Evolutionary conservation across 192 early-diverging fungal genomes (phyloP).

Genomic region (Backusella parvicylindrica): DNA sequence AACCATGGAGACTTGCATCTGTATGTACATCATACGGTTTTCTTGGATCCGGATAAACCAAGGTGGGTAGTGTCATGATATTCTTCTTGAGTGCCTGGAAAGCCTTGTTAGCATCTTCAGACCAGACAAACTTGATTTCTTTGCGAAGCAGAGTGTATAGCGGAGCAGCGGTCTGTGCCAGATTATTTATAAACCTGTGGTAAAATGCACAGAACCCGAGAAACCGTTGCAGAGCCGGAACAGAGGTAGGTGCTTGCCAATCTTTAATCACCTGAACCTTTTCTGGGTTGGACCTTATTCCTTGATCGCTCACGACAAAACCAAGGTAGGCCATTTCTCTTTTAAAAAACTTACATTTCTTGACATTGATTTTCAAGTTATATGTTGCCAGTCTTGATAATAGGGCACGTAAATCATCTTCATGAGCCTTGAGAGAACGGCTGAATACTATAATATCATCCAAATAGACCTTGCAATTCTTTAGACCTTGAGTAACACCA

Average conservation of each 20-base stretch:
- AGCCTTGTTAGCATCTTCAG: not conserved
- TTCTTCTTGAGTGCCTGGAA: not conserved
- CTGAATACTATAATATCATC: conserved; percentile 40
- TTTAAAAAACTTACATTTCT: too few relatives aligned
- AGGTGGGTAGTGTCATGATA: not conserved
- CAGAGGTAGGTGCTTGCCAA: not conserved
- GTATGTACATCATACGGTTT: not conserved
- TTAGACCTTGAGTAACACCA: not conserved
- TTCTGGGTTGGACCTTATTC: too few relatives aligned
- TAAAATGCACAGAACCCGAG: conserved; percentile 3
- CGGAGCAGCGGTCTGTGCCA: not conserved
- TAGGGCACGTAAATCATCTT: not conserved
- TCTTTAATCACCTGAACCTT: too few relatives aligned
- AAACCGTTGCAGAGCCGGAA: not conserved
- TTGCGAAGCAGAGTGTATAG: not conserved
- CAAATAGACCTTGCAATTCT: conserved; percentile 29
- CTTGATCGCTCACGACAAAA: too few relatives aligned
- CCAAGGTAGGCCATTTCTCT: too few relatives aligned
- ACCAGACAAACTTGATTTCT: not conserved
- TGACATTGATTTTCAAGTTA: too few relatives aligned
- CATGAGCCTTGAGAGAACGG: conserved; percentile 19
- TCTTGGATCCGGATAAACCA: not conserved
- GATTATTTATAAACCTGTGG: conserved; percentile 9
- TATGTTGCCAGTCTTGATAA: not conserved
- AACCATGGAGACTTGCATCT: not conserved